phyloP scores from a whole-genome alignment of 257 asterid species.

The Solanum medicagineum region DNA sequence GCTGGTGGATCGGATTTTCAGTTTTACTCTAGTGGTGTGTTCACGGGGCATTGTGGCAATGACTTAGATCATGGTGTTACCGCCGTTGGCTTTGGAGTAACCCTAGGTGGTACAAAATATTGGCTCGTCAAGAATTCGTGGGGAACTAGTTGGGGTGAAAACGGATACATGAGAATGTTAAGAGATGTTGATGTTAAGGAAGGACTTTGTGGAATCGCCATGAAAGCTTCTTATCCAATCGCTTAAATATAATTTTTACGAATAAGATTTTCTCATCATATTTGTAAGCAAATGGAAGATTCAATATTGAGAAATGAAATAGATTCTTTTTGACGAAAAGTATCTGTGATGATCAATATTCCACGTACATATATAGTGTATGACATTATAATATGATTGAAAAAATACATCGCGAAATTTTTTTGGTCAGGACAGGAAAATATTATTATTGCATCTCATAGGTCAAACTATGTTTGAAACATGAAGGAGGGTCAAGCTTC shows the following conservation, averaged over 20 bases:
- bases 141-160: background rate
- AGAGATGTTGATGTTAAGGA: slow-evolving; percentile 4
- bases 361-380: background rate
- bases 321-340: background rate
- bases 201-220: background rate
- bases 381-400: too few species aligned
- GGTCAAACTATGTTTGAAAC: background rate
- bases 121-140: slow-evolving; percentile 22
- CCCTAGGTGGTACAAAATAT: slow-evolving; percentile 11
- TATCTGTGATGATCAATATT: background rate
- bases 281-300: background rate
- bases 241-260: background rate
- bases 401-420: too few species aligned
- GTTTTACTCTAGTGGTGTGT: slow-evolving; percentile 20
- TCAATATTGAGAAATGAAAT: background rate
- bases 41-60: slow-evolving; percentile 26
- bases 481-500: background rate
- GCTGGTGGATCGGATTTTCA: background rate
- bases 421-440: background rate
- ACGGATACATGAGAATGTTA: slow-evolving; percentile 6
- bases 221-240: background rate
- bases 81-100: slow-evolving; percentile 17
- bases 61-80: slow-evolving; percentile 29
- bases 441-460: too few species aligned
- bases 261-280: too few species aligned